Conservation (phyloP, 441 rosid genomes). For the Eutrema salsugineum region DNA sequence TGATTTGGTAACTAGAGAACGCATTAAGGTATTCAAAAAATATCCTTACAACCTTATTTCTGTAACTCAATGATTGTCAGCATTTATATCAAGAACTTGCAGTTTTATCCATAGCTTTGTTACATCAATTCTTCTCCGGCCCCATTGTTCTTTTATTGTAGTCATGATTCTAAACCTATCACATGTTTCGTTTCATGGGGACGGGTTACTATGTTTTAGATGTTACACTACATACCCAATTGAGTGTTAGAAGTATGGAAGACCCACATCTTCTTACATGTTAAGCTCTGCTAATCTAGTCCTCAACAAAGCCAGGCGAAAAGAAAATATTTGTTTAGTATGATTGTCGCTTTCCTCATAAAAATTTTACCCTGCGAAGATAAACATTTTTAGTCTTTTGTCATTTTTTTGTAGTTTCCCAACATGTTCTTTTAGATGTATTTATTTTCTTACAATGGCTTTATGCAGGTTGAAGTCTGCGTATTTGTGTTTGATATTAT, state of each 20-base stretch:
- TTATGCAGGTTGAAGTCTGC: conserved; percentile 76
- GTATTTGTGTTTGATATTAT: conserved; percentile 81
- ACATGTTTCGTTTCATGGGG: background rate
- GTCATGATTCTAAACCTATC: background rate
- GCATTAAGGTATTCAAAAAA: conserved; percentile 56
- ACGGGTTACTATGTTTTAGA: background rate
- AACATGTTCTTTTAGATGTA: background rate
- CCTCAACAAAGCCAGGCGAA: background rate
- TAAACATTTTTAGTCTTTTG: background rate
- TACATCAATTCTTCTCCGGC: background rate
- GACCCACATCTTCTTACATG: background rate
- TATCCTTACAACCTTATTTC: background rate
- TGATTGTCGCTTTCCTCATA: background rate
- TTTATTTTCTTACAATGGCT: conserved; percentile 6
- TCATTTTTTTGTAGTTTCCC: background rate
- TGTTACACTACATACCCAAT: background rate
- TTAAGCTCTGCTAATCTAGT: background rate
- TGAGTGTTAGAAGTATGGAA: background rate
- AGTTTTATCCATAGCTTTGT: background rate
- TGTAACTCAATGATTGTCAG: background rate
- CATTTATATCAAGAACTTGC: background rate
- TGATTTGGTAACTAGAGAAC: conserved; percentile 47
- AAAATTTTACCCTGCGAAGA: background rate
- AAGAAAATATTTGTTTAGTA: background rate
- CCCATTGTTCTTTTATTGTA: background rate